phyloP scores from a whole-genome alignment of 495 filamentous ascomycete species.

The Talaromyces nanjingensis region DNA sequence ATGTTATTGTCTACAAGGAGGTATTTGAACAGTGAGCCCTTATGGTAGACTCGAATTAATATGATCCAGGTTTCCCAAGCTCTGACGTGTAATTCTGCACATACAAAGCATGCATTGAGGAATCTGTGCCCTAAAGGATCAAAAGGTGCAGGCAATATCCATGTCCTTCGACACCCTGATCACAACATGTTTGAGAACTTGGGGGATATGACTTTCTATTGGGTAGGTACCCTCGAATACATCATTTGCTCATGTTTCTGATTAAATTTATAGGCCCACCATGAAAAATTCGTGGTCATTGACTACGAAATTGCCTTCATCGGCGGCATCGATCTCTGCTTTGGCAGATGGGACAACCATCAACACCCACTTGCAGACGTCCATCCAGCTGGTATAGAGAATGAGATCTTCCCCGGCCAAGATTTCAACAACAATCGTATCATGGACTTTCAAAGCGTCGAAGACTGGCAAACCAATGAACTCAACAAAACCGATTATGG shows the following conservation, averaged over 20 bases:
- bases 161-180: conserved; percentile 86
- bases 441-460: conserved; percentile 88
- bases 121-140: conserved; percentile 72
- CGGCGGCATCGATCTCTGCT: conserved; percentile 92
- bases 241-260: neutral
- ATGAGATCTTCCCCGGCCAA: conserved; percentile 90
- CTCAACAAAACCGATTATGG: conserved; percentile 88
- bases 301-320: conserved; percentile 88
- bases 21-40: conserved; percentile 32
- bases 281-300: conserved; percentile 93
- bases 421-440: conserved; percentile 95
- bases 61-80: conserved; percentile 55
- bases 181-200: conserved; percentile 92
- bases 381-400: conserved; percentile 72
- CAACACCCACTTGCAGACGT: conserved; percentile 84
- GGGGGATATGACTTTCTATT: conserved; percentile 96
- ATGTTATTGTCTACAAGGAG: conserved; percentile 90
- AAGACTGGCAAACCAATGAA: conserved; percentile 89
- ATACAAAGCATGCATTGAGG: conserved; percentile 85
- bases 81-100: conserved; percentile 82
- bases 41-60: neutral
- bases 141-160: conserved; percentile 79
- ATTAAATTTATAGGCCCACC: conserved; percentile 56
- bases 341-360: conserved; percentile 83
- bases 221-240: conserved; percentile 39